A percentile compares a stretch with the other conserved stretches of the same genome.
Evolutionary conservation across 768 basidiomycete genomes (phyloP).

Genomic region (Mycena pura): DNA sequence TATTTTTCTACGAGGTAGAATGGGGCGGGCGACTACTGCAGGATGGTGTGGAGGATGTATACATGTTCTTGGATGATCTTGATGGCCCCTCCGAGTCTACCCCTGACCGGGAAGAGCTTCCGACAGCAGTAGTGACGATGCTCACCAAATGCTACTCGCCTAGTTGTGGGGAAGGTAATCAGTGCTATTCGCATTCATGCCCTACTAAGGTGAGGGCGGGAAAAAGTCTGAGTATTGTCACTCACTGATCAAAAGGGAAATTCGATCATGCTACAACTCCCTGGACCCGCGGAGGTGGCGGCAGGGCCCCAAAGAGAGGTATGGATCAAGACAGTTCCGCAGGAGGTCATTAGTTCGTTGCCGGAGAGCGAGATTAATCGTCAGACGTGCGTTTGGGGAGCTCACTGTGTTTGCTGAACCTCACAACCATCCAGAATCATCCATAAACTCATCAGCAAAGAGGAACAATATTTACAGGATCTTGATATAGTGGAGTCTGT

Average conservation of each 20-base stretch:
- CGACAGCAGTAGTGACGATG: slow-evolving; percentile 89
- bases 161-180: slow-evolving; percentile 78
- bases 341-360: slow-evolving; percentile 51
- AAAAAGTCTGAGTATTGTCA: slow-evolving; percentile 2
- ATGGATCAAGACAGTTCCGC: slow-evolving; percentile 56
- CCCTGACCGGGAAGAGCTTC: slow-evolving; percentile 71
- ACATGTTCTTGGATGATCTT: slow-evolving; percentile 88
- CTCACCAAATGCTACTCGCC: slow-evolving; percentile 91
- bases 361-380: slow-evolving; percentile 81
- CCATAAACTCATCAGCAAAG: slow-evolving; percentile 85
- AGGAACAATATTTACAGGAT: slow-evolving; percentile 90
- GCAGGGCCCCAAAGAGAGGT: slow-evolving; percentile 42
- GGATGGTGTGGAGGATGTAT: slow-evolving; percentile 92
- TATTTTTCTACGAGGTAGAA: slow-evolving; percentile 97
- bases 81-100: slow-evolving; percentile 67
- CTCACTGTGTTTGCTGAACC: neutral
- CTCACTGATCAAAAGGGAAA: slow-evolving; percentile 35
- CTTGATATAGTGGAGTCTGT: slow-evolving; percentile 82
- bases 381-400: slow-evolving; percentile 70
- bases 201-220: slow-evolving; percentile 57
- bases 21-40: slow-evolving; percentile 85
- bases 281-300: slow-evolving; percentile 39
- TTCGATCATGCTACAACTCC: slow-evolving; percentile 36
- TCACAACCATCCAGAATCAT: slow-evolving; percentile 60
- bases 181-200: slow-evolving; percentile 87